These are phyloP conservation scores for Escallonia herrerae DNA, from an alignment of 129 eudicot genomes.

Conservation along the genomic window DNA sequence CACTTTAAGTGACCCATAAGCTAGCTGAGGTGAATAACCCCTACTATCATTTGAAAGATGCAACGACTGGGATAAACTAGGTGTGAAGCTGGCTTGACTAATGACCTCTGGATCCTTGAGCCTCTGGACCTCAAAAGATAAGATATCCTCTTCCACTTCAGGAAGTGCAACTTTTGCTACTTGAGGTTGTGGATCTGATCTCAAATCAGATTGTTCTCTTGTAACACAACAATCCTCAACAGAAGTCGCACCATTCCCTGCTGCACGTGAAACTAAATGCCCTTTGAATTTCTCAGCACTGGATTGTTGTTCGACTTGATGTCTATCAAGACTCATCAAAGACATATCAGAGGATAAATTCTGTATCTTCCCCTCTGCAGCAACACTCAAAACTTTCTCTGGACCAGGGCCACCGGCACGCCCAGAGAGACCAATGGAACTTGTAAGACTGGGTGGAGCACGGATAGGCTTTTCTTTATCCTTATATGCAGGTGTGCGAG, in stretches of 20 bases:
- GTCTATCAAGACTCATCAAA: slow-evolving; percentile 28
- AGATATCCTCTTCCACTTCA: slow-evolving; percentile 57
- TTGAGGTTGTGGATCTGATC: slow-evolving; percentile 25
- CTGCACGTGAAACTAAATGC: slow-evolving; percentile 17
- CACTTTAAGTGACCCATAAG: slow-evolving; percentile 12
- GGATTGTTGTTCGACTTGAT: slow-evolving; percentile 24
- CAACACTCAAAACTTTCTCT: slow-evolving; percentile 19
- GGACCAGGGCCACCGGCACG: slow-evolving; percentile 16
- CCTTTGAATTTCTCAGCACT: slow-evolving; percentile 29
- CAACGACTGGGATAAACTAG: slow-evolving; percentile 32
- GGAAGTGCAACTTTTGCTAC: slow-evolving; percentile 20
- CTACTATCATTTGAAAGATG: slow-evolving; percentile 26
- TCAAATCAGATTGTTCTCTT: slow-evolving; percentile 26
- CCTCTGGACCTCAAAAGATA: slow-evolving; percentile 65
- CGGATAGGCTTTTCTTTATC: slow-evolving; percentile 15
- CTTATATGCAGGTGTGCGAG: slow-evolving; percentile 18
- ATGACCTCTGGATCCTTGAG: slow-evolving; percentile 66
- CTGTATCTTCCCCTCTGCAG: slow-evolving; percentile 22
- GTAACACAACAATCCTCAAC: slow-evolving; percentile 18
- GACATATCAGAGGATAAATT: slow-evolving; percentile 41
- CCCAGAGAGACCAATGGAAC: slow-evolving; percentile 12
- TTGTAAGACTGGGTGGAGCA: slow-evolving; percentile 4
- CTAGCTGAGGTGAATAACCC: slow-evolving; percentile 21
- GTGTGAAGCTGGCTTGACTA: slow-evolving; percentile 25
- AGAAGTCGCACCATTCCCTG: slow-evolving; percentile 12